Percentiles rank a stretch among this genome's conserved stretches.
phyloP scores from a whole-genome alignment of 139 green algal genomes.

The Mychonastes homosphaera region DNA sequence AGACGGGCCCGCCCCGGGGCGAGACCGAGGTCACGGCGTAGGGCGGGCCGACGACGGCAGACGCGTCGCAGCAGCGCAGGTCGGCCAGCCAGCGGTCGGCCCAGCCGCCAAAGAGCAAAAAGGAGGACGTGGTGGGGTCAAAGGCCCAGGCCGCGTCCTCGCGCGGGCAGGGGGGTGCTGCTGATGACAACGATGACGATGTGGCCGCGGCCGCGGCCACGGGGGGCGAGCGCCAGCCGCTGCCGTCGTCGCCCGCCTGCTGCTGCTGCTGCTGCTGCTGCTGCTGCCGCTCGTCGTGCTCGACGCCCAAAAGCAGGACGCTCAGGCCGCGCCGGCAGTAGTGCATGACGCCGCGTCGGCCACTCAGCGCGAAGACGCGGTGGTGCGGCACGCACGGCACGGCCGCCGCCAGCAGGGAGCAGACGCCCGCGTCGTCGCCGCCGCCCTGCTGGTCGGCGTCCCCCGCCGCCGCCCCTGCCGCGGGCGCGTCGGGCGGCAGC shows the following conservation, averaged over 20 bases:
- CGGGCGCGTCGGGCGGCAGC: too few species aligned
- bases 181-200: too few species aligned
- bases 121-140: conserved; percentile 57
- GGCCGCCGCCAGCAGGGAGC: conserved; percentile 58
- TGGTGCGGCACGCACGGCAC: conserved; percentile 78
- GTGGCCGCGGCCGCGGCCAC: too few species aligned
- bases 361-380: conserved; percentile 76
- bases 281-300: too few species aligned
- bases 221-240: too few species aligned
- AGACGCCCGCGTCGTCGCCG: too few species aligned
- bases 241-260: too few species aligned
- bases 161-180: conserved; percentile 21
- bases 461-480: conserved; percentile 31
- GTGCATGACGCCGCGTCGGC: conserved; percentile 67
- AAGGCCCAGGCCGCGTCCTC: conserved; percentile 77
- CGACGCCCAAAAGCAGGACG: too few species aligned
- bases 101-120: conserved; percentile 81
- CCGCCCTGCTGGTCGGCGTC: too few species aligned
- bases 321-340: too few species aligned
- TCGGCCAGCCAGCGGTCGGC: conserved; percentile 78
- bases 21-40: conserved; percentile 70
- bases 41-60: conserved; percentile 76
- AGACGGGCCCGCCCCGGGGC: conserved; percentile 67
- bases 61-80: conserved; percentile 63
- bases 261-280: too few species aligned